Conservation (phyloP, 371 early-diverging fungal species). For the Cokeromyces recurvatus region DNA sequence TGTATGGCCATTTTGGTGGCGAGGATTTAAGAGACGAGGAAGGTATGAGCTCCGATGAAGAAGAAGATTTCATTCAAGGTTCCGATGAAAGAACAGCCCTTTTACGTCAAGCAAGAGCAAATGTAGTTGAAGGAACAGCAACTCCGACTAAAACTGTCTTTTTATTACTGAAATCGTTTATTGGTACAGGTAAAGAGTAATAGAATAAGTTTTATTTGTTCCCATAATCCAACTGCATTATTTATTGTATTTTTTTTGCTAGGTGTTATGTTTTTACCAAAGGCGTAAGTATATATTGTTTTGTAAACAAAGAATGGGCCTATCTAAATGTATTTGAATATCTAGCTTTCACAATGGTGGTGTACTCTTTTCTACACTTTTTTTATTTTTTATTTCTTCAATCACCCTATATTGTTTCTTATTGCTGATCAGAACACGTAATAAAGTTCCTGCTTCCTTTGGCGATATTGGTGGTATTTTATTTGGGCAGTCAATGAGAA, state of each 20-base stretch:
- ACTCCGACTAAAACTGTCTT: slow-evolving; percentile 70
- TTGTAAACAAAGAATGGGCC: not conserved
- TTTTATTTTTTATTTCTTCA: slow-evolving; percentile 48
- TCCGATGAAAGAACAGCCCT: slow-evolving; percentile 40
- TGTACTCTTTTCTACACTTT: slow-evolving; percentile 49
- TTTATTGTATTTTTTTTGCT: no score
- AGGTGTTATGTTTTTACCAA: slow-evolving; percentile 27
- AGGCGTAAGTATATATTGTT: slow-evolving; percentile 14
- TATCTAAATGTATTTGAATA: not conserved
- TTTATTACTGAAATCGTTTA: slow-evolving; percentile 70
- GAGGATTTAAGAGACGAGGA: slow-evolving; percentile 87
- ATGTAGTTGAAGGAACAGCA: slow-evolving; percentile 60
- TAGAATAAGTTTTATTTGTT: no score
- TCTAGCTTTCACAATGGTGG: slow-evolving; percentile 65
- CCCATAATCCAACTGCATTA: no score
- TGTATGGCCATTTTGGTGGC: slow-evolving; percentile 95
- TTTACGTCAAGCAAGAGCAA: slow-evolving; percentile 35
- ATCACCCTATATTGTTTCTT: slow-evolving; percentile 58
- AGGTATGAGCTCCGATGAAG: slow-evolving; percentile 67
- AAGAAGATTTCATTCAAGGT: slow-evolving; percentile 14
- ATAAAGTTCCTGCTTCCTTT: slow-evolving; percentile 56
- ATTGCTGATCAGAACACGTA: slow-evolving; percentile 57
- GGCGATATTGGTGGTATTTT: slow-evolving; percentile 72
- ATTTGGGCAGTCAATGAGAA: slow-evolving; percentile 69
- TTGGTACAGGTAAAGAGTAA: slow-evolving; percentile 80